Evolutionary conservation across 2,329 filamentous ascomycete genomes (phyloP), one percentile per base, ranked within the genome.

Genomic region (Gaeumannomyces tritici): DNA sequence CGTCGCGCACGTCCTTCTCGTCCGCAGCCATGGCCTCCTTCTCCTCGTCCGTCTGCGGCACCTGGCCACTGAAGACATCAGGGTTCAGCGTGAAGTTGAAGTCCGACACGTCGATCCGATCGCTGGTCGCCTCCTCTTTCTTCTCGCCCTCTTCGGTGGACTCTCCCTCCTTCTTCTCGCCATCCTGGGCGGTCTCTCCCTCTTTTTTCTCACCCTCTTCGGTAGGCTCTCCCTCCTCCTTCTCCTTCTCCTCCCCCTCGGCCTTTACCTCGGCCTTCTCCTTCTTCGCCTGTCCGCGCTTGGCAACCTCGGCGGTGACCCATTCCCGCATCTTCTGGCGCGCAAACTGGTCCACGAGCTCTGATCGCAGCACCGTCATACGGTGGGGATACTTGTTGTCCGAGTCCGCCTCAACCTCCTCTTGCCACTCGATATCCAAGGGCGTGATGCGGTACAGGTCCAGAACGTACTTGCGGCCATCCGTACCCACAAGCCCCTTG

Each of bases 401-500:
- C 1, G 47, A 55, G 9, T 81, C 79, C 62, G 76, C 74, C 21
- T 78, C 80, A 67, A 85, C 81, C 72, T 93, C 88, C 67, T 99
- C 93, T 68, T 96, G 82, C 93, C 96, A 99, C 27, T 83, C 76
- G 62, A 97, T 87, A 74, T 99, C 95, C 63, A 98, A 78, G 7
- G 95, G 95, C 3, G 95, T 96, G 66, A 98, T 89, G 63, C 95
- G 87, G 79, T 99, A 99, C 61, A 99, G 79, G 70, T 99, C 95
- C 60, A 99, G 84, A n/a, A 97, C 91, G 72, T 99, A 99, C 74
- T 96, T 97, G 69, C 95, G 86, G 51, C 93, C 95, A 71, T 99
- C 95, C 1, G 95, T 99, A 59, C 95, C 95, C 69, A 99, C 81
- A n/a, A 99, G 80, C 61, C 95, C 95, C 80, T 99, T 99, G 61